Evolutionary conservation across 805 yeast genomes (phyloP), one percentile per base, ranked within the genome.

Genomic region (Teunomyces funiuensis): DNA sequence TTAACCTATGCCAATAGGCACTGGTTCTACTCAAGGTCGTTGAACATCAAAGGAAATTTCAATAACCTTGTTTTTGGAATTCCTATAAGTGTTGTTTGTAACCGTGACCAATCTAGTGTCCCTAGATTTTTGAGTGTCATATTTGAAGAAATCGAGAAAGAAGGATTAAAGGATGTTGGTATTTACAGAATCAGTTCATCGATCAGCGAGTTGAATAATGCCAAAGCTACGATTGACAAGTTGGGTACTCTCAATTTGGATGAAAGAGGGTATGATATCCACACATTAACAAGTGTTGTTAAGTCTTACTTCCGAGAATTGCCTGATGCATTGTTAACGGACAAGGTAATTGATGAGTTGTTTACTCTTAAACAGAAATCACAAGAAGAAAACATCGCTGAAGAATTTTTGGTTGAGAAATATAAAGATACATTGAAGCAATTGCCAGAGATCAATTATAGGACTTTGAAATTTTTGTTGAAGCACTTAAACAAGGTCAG

Each of bases 111-210:
- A 7, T 64, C 80, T 0, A 46, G 63, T 2, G 66, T 82, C 23
- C 98, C 98, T 1, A 63, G 57, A 5, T 77, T 90, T 31, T 79
- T 90, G 42, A 80, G 74, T 26, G 73, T 74, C 42, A 64, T 91
- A 33, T 71, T 89, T 50, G 73, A 73, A 34, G 93, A 84, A 51
- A 85, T 91, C 49, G 98, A 91, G 60, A 64, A 71, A n/a, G 78
- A 90, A 40, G 97, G 98, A 0, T 60, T 91, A 20, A 89, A 88
- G 50, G 97, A 90, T 57, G 86, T 88, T 40, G 98, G 98, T 13
- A 71, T 91, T 10, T 91, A 91, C 60, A 79, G 98, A 59, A 78
- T 77, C 47, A 74, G 80, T 55, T 74, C 82, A 0, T 75, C 82
- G 0, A 48, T 77, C 19, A 65, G 72, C 44, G 77, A 74, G 27